Percentiles rank a stretch among this genome's conserved stretches.
phyloP scores from a whole-genome alignment of 306 rosid species.

The Carpinus fangiana region DNA sequence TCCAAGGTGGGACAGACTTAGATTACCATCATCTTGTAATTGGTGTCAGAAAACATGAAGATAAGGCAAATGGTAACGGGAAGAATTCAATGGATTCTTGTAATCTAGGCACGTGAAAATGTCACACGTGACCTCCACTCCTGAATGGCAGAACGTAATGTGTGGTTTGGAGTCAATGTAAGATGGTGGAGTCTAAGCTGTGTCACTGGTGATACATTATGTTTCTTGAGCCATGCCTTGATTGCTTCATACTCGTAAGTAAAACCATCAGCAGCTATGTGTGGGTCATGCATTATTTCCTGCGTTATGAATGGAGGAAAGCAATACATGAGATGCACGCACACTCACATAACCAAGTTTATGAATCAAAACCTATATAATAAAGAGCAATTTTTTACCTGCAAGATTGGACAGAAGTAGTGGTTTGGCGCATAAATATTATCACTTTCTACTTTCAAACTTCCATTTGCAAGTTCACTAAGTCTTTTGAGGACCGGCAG shows the following conservation, averaged over 20 bases:
- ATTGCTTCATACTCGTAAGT: slow-evolving; percentile 82
- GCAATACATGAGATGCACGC: background rate
- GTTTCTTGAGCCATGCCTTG: slow-evolving; percentile 82
- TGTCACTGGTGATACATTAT: slow-evolving; percentile 75
- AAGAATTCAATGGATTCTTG: background rate
- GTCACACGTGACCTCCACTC: slow-evolving; percentile 68
- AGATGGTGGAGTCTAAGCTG: slow-evolving; percentile 60
- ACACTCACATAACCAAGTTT: background rate
- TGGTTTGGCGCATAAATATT: slow-evolving; percentile 57
- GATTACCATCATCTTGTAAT: background rate
- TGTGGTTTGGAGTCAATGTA: slow-evolving; percentile 66
- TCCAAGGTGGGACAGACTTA: background rate
- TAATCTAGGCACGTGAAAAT: slow-evolving; percentile 11
- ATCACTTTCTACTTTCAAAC: slow-evolving; percentile 38
- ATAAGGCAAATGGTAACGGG: background rate
- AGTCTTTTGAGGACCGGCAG: slow-evolving; percentile 73
- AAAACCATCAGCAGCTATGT: slow-evolving; percentile 89
- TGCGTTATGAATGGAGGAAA: slow-evolving; percentile 25
- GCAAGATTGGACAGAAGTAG: slow-evolving; percentile 91
- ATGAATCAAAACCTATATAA: slow-evolving; percentile 10
- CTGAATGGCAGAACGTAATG: slow-evolving; percentile 77
- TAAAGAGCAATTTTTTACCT: slow-evolving; percentile 50
- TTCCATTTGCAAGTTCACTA: slow-evolving; percentile 52
- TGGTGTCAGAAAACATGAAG: background rate
- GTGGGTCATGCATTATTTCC: slow-evolving; percentile 92